Evolutionary conservation across 2,329 filamentous ascomycete species (phyloP).

Genomic region (Teratosphaeria nubilosa): DNA sequence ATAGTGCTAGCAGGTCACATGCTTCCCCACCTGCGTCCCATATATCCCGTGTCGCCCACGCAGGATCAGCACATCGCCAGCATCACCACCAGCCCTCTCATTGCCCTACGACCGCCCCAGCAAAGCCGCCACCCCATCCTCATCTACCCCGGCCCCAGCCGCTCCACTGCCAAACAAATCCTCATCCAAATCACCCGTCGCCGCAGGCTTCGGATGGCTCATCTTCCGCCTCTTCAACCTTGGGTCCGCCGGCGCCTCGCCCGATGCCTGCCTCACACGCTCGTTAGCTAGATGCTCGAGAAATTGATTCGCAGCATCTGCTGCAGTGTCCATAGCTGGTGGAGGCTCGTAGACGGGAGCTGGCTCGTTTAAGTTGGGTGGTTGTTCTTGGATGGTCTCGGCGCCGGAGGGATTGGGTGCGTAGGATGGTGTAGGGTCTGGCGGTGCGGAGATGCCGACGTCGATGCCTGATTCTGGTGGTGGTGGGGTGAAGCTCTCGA

Average conservation of each 20-base stretch:
- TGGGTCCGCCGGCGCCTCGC: conserved; percentile 20
- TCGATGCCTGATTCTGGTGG: conserved; percentile 18
- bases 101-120: conserved; percentile 6
- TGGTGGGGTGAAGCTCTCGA: conserved; percentile 73
- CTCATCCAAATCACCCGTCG: conserved; percentile 15
- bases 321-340: conserved; percentile 8
- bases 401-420: conserved; percentile 32
- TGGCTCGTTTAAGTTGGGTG: conserved; percentile 19
- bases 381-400: conserved; percentile 18
- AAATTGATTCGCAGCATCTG: conserved; percentile 11
- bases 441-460: conserved; percentile 1
- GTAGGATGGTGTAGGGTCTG: not conserved
- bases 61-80: not conserved
- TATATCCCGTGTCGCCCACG: not conserved
- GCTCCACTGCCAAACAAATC: conserved; percentile 20
- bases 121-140: conserved; percentile 25
- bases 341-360: conserved; percentile 20
- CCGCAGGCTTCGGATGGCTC: conserved; percentile 16
- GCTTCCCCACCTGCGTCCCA: not conserved
- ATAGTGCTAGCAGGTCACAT: not conserved
- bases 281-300: conserved; percentile 16
- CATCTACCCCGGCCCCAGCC: conserved; percentile 19
- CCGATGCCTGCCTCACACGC: conserved; percentile 14
- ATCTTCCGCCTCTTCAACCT: conserved; percentile 27
- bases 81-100: not conserved